A percentile compares a stretch with the other conserved stretches of the same genome.
These are phyloP conservation scores for Stagonosporopsis vannaccii DNA, from an alignment of 2,329 filamentous ascomycete genomes.

Conservation along the genomic window DNA sequence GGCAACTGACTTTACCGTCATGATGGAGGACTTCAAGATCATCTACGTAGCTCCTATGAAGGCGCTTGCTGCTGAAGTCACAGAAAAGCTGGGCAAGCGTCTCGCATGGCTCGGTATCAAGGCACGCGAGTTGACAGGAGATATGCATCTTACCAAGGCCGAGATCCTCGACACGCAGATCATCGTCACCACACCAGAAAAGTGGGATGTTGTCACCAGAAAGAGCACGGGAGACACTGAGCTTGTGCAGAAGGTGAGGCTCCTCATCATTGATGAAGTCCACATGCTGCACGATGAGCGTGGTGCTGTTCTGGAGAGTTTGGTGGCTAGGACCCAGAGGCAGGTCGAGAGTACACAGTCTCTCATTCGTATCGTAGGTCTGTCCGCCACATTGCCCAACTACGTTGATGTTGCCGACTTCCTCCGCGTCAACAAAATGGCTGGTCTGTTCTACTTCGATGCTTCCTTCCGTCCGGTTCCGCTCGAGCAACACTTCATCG, in stretches of 20 bases:
- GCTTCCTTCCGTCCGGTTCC: slow-evolving; percentile 94
- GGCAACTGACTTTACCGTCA: slow-evolving; percentile 81
- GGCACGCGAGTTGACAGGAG: slow-evolving; percentile 92
- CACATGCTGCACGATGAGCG: slow-evolving; percentile 99
- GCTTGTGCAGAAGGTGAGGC: slow-evolving; percentile 92
- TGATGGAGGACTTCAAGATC: slow-evolving; percentile 91
- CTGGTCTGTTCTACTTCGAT: slow-evolving; percentile 96
- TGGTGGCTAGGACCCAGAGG: slow-evolving; percentile 92
- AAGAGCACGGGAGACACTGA: slow-evolving; percentile 98
- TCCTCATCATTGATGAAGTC: slow-evolving; percentile 98
- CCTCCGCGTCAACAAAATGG: slow-evolving; percentile 90
- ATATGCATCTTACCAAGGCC: slow-evolving; percentile 97
- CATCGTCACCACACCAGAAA: slow-evolving; percentile 97
- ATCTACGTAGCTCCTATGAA: slow-evolving; percentile 99
- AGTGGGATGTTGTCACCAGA: slow-evolving; percentile 98
- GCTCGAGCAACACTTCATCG: slow-evolving; percentile 95
- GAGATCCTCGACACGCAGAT: slow-evolving; percentile 97
- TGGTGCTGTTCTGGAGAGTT: slow-evolving; percentile 92
- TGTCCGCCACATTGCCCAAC: slow-evolving; percentile 95
- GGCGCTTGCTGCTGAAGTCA: slow-evolving; percentile 93
- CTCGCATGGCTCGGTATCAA: slow-evolving; percentile 93
- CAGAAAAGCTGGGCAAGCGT: slow-evolving; percentile 89
- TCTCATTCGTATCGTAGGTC: slow-evolving; percentile 91
- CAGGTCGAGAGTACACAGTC: slow-evolving; percentile 99
- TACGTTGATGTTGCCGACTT: slow-evolving; percentile 98